Evolutionary conservation across 2,329 filamentous ascomycete species (phyloP), one percentile per base, ranked within the genome.

Genomic region (Endothia cerciana): DNA sequence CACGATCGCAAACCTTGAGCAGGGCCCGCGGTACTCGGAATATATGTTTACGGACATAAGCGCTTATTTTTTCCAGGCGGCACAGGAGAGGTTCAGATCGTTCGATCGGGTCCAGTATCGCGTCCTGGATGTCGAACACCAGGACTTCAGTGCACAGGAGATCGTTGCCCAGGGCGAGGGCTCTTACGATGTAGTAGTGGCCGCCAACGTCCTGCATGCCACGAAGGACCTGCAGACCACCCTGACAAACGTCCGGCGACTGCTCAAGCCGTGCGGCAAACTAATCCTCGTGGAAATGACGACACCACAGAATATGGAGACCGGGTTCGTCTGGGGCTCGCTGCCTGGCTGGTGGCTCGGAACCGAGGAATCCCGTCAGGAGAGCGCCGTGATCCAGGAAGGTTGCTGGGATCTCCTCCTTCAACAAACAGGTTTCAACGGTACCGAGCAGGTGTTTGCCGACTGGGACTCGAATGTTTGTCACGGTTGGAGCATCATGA

Each of bases 261-360:
- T 78, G 2, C 65, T 78, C 0, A 74, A 72, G 13, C 74, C 79
- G 0, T 76, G 73, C 1, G 80, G 79, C 0, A 10, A 28, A 5
- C 22, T 82, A 1, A 36, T 71, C 2, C 17, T 70, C 1, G 28
- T 68, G 19, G 69, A 70, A 49, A 59, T 68, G 30, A 69, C 65
- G 15, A 49, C 47, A 15, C 47, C 30, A 15, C 13, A 30, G 25
- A 28, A 33, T 5, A 17, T 45, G n/a, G 38, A 11, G 4, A 33
- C 22, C 1, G 25, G 43, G 15, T 40, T 36, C 25, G 17, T 55
- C 3, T 43, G 41, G 2, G 63, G 63, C 33, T 30, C 43, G 41
- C 45, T 65, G 13, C 25, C 41, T 7, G 63, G 63, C 1, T 65
- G 63, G 63, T 65, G 63, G 63, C 28, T 30, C 4, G 25, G 57